Conservation (phyloP, 768 basidiomycete species). For the Crassisporium funariophilum region DNA sequence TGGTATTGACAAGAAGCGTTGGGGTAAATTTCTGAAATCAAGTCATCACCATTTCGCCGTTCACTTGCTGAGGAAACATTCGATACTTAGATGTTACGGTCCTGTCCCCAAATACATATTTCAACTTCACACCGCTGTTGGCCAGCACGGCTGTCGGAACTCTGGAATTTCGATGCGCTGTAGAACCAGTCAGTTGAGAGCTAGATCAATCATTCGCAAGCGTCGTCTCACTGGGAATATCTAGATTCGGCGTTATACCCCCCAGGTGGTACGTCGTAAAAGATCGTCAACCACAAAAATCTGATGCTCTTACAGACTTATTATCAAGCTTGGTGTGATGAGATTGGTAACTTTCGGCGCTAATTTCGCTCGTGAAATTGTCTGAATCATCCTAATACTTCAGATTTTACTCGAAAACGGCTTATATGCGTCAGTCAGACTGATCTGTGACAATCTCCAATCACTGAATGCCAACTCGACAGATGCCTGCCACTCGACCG, state of each 20-base stretch:
- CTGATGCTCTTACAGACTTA: slow-evolving; percentile 43
- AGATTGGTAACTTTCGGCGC: slow-evolving; percentile 57
- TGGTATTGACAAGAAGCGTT: slow-evolving; percentile 69
- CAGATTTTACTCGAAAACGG: slow-evolving; percentile 65
- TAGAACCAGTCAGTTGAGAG: slow-evolving; percentile 66
- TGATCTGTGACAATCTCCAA: no score
- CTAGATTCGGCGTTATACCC: slow-evolving; percentile 58
- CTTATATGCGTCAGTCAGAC: slow-evolving; percentile 55
- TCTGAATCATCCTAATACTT: no score
- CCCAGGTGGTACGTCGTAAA: slow-evolving; percentile 47
- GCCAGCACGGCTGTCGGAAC: slow-evolving; percentile 81
- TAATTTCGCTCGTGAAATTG: no score
- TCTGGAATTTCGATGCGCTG: slow-evolving; percentile 76
- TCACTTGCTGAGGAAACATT: background rate
- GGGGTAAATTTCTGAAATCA: slow-evolving; percentile 43
- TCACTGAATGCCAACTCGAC: background rate
- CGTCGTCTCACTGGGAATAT: background rate
- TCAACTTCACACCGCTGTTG: slow-evolving; percentile 69
- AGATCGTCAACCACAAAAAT: background rate
- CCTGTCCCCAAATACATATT: slow-evolving; percentile 67
- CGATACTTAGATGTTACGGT: slow-evolving; percentile 57
- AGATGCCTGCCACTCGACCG: slow-evolving; percentile 68
- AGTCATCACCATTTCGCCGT: slow-evolving; percentile 1
- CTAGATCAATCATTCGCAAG: background rate
- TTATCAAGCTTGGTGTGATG: slow-evolving; percentile 79